Conservation (phyloP, 2,329 filamentous ascomycete species). For the Davidsoniella neocaledoniae region DNA sequence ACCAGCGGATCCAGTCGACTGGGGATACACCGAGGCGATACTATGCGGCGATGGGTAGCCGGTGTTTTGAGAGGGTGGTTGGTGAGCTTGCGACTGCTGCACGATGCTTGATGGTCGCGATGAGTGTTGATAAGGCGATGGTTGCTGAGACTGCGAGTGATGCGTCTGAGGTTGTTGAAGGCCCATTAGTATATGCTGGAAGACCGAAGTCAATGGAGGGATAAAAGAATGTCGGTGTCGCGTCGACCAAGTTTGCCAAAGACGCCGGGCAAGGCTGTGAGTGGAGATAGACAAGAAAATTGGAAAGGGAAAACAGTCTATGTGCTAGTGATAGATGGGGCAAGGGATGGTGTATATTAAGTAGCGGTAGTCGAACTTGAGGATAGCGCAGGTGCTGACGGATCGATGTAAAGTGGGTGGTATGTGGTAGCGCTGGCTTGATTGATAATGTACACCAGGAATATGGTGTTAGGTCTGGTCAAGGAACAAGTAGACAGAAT, state of each 20-base stretch:
- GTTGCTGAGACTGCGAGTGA: constrained; percentile 52
- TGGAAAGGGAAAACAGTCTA: not conserved
- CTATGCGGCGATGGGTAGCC: constrained; percentile 54
- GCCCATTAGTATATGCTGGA: constrained; percentile 35
- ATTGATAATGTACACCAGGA: no score
- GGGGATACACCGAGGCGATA: constrained; percentile 34
- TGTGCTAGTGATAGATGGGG: no score
- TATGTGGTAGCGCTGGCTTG: not conserved
- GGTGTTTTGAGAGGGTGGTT: constrained; percentile 41
- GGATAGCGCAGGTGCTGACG: no score
- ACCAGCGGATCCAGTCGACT: constrained; percentile 44
- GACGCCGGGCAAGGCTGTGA: not conserved
- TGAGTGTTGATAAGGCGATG: constrained; percentile 46
- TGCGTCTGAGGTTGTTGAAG: constrained; percentile 20
- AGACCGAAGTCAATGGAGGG: constrained; percentile 4
- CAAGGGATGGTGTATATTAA: no score
- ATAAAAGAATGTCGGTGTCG: not conserved
- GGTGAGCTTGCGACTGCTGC: constrained; percentile 47
- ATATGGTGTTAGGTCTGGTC: not conserved
- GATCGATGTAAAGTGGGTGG: not conserved
- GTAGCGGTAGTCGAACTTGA: no score
- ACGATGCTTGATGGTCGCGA: constrained; percentile 51
- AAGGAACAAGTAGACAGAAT: constrained; percentile 17
- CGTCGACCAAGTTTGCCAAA: not conserved
- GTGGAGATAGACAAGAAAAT: not conserved